These are phyloP conservation scores for Suhomyces canberraensis DNA, from an alignment of 805 yeast species.

Conservation along the genomic window DNA sequence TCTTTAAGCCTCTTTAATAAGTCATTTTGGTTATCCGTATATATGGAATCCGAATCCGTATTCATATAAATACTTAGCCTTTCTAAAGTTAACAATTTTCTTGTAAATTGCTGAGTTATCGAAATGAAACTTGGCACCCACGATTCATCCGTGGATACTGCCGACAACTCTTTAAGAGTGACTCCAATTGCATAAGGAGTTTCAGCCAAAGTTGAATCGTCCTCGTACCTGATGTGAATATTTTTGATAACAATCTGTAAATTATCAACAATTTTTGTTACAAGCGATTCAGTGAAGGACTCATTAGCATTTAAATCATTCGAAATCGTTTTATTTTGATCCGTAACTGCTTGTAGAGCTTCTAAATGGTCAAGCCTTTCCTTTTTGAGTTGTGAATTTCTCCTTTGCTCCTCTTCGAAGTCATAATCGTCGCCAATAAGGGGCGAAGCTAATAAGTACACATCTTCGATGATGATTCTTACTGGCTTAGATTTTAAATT, in stretches of 20 bases:
- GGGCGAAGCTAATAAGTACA: slow-evolving; percentile 79
- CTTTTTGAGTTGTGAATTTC: slow-evolving; percentile 59
- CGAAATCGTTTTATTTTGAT: slow-evolving; percentile 24
- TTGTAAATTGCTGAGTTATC: slow-evolving; percentile 60
- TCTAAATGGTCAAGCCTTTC: slow-evolving; percentile 68
- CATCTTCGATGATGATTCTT: slow-evolving; percentile 80
- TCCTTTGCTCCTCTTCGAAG: slow-evolving; percentile 54
- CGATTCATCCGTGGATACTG: slow-evolving; percentile 78
- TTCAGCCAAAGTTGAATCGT: slow-evolving; percentile 64
- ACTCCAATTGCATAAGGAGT: slow-evolving; percentile 79
- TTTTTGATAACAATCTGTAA: slow-evolving; percentile 86
- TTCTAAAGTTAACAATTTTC: slow-evolving; percentile 73
- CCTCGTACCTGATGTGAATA: slow-evolving; percentile 92
- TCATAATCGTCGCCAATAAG: slow-evolving; percentile 54
- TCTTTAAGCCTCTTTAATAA: slow-evolving; percentile 48
- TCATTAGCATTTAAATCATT: slow-evolving; percentile 55
- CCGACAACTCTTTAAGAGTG: slow-evolving; percentile 82
- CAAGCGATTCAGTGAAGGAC: slow-evolving; percentile 79
- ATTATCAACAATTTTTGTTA: slow-evolving; percentile 90
- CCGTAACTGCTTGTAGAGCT: slow-evolving; percentile 50
- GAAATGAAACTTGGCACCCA: slow-evolving; percentile 88
- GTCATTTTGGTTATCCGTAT: slow-evolving; percentile 45
- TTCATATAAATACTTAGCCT: slow-evolving; percentile 82
- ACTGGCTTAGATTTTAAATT: slow-evolving; percentile 91
- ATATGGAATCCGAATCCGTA: slow-evolving; percentile 46